A percentile compares a stretch with the other conserved stretches of the same genome.
These are phyloP conservation scores for Aspergillus carbonarius DNA, from an alignment of 2,329 filamentous ascomycete genomes.

Conservation along the genomic window DNA sequence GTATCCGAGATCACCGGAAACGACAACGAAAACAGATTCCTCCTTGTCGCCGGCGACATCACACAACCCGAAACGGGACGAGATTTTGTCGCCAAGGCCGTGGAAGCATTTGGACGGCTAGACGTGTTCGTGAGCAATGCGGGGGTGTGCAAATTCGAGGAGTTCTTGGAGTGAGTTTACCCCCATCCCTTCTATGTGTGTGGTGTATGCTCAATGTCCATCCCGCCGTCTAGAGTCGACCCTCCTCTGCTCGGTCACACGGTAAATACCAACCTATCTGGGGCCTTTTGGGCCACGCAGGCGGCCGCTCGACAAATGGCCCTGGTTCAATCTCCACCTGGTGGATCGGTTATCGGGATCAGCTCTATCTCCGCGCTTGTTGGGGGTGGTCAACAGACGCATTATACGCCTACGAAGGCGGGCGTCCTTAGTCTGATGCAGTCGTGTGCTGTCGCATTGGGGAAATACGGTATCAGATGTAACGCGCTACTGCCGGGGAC, in stretches of 20 bases:
- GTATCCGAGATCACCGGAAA: slow-evolving; percentile 26
- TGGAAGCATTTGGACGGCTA: slow-evolving; percentile 55
- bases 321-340: slow-evolving; percentile 64
- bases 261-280: slow-evolving; percentile 76
- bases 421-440: slow-evolving; percentile 80
- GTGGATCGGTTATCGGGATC: slow-evolving; percentile 69
- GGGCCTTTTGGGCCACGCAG: slow-evolving; percentile 85
- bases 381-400: slow-evolving; percentile 74
- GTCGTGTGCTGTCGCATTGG: slow-evolving; percentile 75
- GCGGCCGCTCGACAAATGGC: slow-evolving; percentile 84
- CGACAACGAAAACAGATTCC: slow-evolving; percentile 46
- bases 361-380: slow-evolving; percentile 44
- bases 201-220: background rate
- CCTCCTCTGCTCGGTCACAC: slow-evolving; percentile 70
- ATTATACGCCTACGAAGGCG: slow-evolving; percentile 88
- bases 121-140: slow-evolving; percentile 87
- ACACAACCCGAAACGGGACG: slow-evolving; percentile 69
- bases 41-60: slow-evolving; percentile 75
- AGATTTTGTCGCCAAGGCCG: slow-evolving; percentile 65
- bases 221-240: slow-evolving; percentile 52
- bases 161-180: slow-evolving; percentile 68
- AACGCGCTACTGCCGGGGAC: slow-evolving; percentile 83
- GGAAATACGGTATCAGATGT: slow-evolving; percentile 72
- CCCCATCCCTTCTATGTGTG: background rate
- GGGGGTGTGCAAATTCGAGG: slow-evolving; percentile 82